Evolutionary conservation across 441 rosid species (phyloP).

Genomic region (Gossypium schwendimanii): DNA sequence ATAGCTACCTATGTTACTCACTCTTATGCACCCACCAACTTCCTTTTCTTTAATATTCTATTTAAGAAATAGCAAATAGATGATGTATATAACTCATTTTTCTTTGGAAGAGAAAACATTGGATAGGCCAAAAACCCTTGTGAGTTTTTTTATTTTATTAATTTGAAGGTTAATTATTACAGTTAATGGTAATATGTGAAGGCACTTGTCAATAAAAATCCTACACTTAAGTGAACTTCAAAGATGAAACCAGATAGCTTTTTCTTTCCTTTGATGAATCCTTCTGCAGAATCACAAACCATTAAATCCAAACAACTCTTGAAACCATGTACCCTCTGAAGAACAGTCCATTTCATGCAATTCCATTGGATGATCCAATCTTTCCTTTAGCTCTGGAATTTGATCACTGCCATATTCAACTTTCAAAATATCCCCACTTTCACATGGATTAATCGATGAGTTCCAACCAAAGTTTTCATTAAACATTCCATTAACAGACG

Average conservation of each 20-base stretch:
- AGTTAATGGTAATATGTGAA: neutral
- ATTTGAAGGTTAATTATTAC: neutral
- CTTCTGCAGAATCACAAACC: neutral
- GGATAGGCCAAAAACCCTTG: neutral
- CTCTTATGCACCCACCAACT: neutral
- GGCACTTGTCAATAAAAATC: too few species aligned
- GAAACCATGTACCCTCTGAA: conserved; percentile 20
- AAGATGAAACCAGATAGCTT: too few species aligned
- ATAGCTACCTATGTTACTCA: neutral
- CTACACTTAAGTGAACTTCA: neutral
- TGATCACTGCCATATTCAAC: neutral
- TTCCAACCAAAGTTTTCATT: neutral
- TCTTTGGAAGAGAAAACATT: neutral
- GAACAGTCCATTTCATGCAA: conserved; percentile 16
- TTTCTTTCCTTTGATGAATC: neutral
- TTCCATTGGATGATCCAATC: conserved; percentile 1
- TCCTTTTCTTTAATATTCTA: neutral
- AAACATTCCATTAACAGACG: neutral
- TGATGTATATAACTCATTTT: neutral
- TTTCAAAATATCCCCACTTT: neutral
- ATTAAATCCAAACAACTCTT: conserved; percentile 4
- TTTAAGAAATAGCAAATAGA: neutral
- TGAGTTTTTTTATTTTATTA: neutral
- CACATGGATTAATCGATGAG: neutral
- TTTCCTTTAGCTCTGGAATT: neutral